Percentiles rank a stretch among this genome's conserved stretches.
These are phyloP conservation scores for Hypoxylon sp. DNA, from an alignment of 2,329 filamentous ascomycete genomes.

Conservation along the genomic window DNA sequence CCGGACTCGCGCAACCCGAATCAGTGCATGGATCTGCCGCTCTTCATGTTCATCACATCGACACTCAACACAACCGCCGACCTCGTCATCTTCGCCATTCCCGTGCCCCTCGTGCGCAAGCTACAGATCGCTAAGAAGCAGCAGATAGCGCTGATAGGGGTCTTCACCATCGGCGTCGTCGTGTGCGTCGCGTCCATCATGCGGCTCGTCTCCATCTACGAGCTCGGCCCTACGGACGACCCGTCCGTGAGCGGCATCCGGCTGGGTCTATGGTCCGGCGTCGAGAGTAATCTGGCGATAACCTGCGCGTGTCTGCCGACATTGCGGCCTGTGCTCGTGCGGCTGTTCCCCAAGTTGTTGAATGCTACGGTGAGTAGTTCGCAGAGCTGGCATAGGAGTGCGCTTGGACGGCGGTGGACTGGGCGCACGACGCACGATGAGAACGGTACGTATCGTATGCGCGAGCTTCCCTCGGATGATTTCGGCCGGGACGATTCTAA, in stretches of 20 bases:
- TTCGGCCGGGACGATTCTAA: slow-evolving; percentile 5
- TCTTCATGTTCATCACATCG: slow-evolving; percentile 43
- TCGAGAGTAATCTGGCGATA: slow-evolving; percentile 43
- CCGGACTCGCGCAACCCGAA: background rate
- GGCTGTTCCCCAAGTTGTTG: slow-evolving; percentile 36
- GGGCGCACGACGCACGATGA: slow-evolving; percentile 11
- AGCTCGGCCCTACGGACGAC: slow-evolving; percentile 21
- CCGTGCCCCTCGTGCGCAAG: slow-evolving; percentile 27
- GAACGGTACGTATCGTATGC: slow-evolving; percentile 26
- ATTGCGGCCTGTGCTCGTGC: slow-evolving; percentile 34
- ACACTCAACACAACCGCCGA: slow-evolving; percentile 34
- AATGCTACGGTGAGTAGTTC: slow-evolving; percentile 6
- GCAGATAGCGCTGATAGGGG: slow-evolving; percentile 25
- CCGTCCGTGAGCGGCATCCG: slow-evolving; percentile 35
- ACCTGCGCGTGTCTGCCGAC: slow-evolving; percentile 43
- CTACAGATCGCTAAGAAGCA: slow-evolving; percentile 34
- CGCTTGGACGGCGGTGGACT: slow-evolving; percentile 7
- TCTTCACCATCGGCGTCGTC: slow-evolving; percentile 39
- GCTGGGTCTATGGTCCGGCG: slow-evolving; percentile 43
- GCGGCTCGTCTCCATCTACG: slow-evolving; percentile 36
- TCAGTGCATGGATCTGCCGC: slow-evolving; percentile 29
- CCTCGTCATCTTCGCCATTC: slow-evolving; percentile 38
- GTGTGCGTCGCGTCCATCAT: slow-evolving; percentile 42
- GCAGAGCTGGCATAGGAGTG: slow-evolving; percentile 24
- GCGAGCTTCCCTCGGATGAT: slow-evolving; percentile 18